Evolutionary conservation across 1,139 yeast genomes (phyloP), one percentile per base, ranked within the genome.

Genomic region (Petasospora fabianii): DNA sequence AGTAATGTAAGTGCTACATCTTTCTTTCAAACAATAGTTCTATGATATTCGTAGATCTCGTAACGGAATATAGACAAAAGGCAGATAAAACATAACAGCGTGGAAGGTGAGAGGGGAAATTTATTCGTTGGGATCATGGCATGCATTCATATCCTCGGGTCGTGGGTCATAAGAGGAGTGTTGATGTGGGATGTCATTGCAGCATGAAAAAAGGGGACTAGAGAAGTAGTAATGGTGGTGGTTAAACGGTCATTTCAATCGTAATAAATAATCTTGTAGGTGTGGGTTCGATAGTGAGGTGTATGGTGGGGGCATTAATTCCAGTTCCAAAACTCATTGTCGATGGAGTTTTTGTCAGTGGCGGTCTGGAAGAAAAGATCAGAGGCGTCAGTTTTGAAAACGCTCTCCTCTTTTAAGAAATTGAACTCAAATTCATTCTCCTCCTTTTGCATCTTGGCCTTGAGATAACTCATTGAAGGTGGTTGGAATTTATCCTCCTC

Each of bases 351-450:
- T 4, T 32, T 32, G 11, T 46, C 42, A 10, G 37, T 43, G 16
- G 26, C 30, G 3, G 26, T 22, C 14, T 49, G 50, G 26, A 50
- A 41, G 30, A 49, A 36, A n/a, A 51, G 34, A 18, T 46, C 47
- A 9, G 42, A 41, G 17, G 42, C 35, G 16, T 32, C 43, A 16
- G 31, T 39, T 18, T 32, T 39, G 35, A 32, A 28, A 18, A 43
- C 42, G 12, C 35, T 34, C 24, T 51, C 49, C 34, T 43, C 46
- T 24, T 51, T 49, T 17, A 53, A 27, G 34, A 53, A 53, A 33
- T 45, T 44, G 36, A 53, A 53, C 27, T 51, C 54, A 21, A 50
- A 46, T 22, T 39, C 42, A 16, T n/a, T n/a, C n/a, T 42, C 44
- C 8, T 44, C 47, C 22, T 20, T 20, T 15, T 44, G 36, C 33